Conservation (phyloP, 2,329 filamentous ascomycete species). For the Thelonectria rubi region DNA sequence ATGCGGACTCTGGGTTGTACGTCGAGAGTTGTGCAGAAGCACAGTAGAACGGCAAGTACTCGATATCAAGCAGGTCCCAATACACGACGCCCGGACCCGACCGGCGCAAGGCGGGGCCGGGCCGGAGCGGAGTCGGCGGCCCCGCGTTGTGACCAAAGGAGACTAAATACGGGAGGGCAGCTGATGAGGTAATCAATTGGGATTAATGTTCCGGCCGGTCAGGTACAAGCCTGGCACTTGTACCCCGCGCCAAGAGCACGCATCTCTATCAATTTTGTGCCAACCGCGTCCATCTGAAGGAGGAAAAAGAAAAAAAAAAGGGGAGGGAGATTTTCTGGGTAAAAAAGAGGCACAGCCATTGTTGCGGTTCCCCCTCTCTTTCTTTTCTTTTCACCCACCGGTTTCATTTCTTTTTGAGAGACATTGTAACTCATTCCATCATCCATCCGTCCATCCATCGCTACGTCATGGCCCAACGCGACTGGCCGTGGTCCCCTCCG, state of each 20-base stretch:
- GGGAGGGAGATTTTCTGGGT: too few species aligned
- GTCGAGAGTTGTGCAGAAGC: too few species aligned
- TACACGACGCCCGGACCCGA: background rate
- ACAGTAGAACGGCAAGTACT: too few species aligned
- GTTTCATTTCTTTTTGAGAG: too few species aligned
- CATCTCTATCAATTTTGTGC: background rate
- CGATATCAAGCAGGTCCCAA: too few species aligned
- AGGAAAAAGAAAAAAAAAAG: background rate
- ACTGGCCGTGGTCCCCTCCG: too few species aligned
- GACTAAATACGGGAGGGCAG: conserved; percentile 10
- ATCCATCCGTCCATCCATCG: too few species aligned
- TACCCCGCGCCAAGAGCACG: conserved; percentile 11
- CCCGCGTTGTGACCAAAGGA: conserved; percentile 13
- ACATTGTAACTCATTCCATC: too few species aligned
- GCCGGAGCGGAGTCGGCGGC: background rate
- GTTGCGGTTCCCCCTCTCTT: too few species aligned
- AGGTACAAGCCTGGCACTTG: background rate
- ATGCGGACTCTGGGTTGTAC: background rate
- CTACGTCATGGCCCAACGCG: too few species aligned
- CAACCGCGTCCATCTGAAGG: background rate
- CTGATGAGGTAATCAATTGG: background rate
- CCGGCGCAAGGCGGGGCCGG: background rate
- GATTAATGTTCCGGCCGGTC: background rate
- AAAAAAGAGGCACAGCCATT: too few species aligned
- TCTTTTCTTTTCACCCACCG: too few species aligned